Percentiles rank a stretch among this genome's conserved stretches.
Conservation (phyloP, 2,329 filamentous ascomycete species). For the Penicillium brasilianum region DNA sequence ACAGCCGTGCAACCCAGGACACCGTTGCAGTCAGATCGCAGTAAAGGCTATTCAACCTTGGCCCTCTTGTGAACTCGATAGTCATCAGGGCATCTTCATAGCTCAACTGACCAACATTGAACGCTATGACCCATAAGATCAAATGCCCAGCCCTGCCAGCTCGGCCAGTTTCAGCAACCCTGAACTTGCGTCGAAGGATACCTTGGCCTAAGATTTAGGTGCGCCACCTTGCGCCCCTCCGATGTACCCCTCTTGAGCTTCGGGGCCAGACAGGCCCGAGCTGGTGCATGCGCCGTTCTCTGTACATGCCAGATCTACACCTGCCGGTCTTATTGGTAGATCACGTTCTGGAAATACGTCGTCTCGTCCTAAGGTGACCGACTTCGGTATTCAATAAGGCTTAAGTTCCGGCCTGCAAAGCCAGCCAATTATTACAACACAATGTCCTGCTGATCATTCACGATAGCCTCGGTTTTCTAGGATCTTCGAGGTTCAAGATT, state of each 20-base stretch:
- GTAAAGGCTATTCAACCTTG: slow-evolving; percentile 10
- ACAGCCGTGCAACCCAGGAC: slow-evolving; percentile 15
- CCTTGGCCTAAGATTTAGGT: slow-evolving; percentile 16
- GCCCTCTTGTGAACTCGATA: slow-evolving; percentile 9
- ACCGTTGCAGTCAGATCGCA: slow-evolving; percentile 15
- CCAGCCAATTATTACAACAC: slow-evolving; percentile 8
- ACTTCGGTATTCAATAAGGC: slow-evolving; percentile 15
- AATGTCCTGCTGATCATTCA: slow-evolving; percentile 26
- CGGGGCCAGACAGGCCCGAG: slow-evolving; percentile 17
- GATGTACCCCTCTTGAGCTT: slow-evolving; percentile 14
- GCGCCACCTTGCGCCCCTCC: slow-evolving; percentile 10
- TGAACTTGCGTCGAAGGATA: slow-evolving; percentile 19
- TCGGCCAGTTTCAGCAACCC: slow-evolving; percentile 29
- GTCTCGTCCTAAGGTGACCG: slow-evolving; percentile 14
- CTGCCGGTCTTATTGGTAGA: slow-evolving; percentile 17
- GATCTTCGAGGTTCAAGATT: background rate
- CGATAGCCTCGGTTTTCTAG: slow-evolving; percentile 1
- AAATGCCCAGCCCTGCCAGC: slow-evolving; percentile 16
- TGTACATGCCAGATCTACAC: slow-evolving; percentile 22
- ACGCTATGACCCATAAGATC: slow-evolving; percentile 3
- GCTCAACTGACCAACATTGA: background rate
- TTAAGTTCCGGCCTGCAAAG: slow-evolving; percentile 15
- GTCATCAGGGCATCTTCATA: background rate
- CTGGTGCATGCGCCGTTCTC: slow-evolving; percentile 20
- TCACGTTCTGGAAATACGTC: slow-evolving; percentile 18